Conservation (phyloP, 169 alveolate species). For the Eimeria mitis region DNA sequence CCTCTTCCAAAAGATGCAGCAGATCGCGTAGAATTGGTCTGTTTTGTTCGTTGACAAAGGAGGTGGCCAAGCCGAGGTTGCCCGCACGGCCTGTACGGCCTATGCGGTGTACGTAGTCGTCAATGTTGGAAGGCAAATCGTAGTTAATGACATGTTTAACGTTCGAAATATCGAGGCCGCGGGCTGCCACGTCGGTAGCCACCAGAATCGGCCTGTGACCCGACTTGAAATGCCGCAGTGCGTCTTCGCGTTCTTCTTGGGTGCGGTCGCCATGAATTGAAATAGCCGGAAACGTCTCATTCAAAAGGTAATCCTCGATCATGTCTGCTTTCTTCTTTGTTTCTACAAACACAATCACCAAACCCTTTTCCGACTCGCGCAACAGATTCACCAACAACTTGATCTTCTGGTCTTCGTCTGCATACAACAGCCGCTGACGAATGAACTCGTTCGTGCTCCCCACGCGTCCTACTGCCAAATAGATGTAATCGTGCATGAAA, state of each 20-base stretch:
- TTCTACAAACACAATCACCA: slow-evolving; percentile 92
- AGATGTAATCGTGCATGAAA: slow-evolving; percentile 92
- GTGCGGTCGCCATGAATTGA: slow-evolving; percentile 98
- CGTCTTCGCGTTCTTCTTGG: slow-evolving; percentile 96
- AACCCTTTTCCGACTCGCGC: slow-evolving; percentile 88
- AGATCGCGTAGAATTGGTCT: slow-evolving; percentile 93
- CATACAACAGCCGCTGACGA: slow-evolving; percentile 91
- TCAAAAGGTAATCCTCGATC: slow-evolving; percentile 90
- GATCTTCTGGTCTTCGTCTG: slow-evolving; percentile 93
- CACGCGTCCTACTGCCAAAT: slow-evolving; percentile 95
- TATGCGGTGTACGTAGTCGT: slow-evolving; percentile 98
- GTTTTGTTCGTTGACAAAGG: slow-evolving; percentile 95
- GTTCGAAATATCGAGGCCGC: slow-evolving; percentile 99
- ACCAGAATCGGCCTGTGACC: slow-evolving; percentile 96
- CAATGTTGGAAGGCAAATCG: slow-evolving; percentile 97
- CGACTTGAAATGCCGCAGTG: slow-evolving; percentile 93
- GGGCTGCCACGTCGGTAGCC: slow-evolving; percentile 99
- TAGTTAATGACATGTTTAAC: slow-evolving; percentile 97
- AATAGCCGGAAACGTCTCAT: slow-evolving; percentile 92
- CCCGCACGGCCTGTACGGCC: slow-evolving; percentile 99
- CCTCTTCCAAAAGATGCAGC: slow-evolving; percentile 87
- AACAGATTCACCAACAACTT: slow-evolving; percentile 89
- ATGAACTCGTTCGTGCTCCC: slow-evolving; percentile 97
- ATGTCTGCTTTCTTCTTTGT: slow-evolving; percentile 94
- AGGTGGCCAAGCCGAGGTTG: slow-evolving; percentile 98